phyloP scores from a whole-genome alignment of 2,329 filamentous ascomycete species.

The Cercospora sp. region DNA sequence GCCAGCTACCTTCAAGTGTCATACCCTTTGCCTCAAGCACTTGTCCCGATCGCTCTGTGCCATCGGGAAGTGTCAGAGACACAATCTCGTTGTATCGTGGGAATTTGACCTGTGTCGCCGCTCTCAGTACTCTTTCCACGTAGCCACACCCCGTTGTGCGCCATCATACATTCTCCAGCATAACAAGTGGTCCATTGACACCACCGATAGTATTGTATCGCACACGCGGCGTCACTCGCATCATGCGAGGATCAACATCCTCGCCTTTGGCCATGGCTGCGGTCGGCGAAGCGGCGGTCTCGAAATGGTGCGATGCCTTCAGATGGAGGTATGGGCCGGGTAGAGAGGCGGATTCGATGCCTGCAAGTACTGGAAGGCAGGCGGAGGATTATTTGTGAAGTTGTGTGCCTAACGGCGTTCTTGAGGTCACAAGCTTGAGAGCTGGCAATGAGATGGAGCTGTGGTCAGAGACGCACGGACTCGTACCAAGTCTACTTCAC shows the following conservation, averaged over 20 bases:
- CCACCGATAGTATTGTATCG: conserved; percentile 98
- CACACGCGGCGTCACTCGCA: conserved; percentile 68
- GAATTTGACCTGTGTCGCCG: conserved; percentile 77
- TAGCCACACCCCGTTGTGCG: not conserved
- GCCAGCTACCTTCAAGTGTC: conserved; percentile 19
- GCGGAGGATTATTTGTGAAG: not conserved
- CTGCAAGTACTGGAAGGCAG: not conserved
- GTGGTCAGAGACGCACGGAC: conserved; percentile 12
- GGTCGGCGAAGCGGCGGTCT: conserved; percentile 8
- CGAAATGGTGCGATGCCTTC: not conserved
- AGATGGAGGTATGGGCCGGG: not conserved
- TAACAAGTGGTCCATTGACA: conserved; percentile 96
- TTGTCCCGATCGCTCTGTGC: conserved; percentile 88
- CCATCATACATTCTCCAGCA: conserved; percentile 83
- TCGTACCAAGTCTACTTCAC: conserved; percentile 5
- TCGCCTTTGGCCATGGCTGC: conserved; percentile 38
- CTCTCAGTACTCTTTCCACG: conserved; percentile 16
- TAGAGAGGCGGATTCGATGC: not conserved
- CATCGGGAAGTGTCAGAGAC: conserved; percentile 91
- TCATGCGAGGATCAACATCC: conserved; percentile 52
- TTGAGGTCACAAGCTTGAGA: conserved; percentile 6
- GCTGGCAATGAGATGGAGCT: conserved; percentile 5
- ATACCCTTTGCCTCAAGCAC: conserved; percentile 95
- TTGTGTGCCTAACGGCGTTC: not conserved
- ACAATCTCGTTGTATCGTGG: conserved; percentile 98